A percentile compares a stretch with the other conserved stretches of the same genome.
Conservation (phyloP, 108 stramenopile genomes). For the Skeletonema potamos region DNA sequence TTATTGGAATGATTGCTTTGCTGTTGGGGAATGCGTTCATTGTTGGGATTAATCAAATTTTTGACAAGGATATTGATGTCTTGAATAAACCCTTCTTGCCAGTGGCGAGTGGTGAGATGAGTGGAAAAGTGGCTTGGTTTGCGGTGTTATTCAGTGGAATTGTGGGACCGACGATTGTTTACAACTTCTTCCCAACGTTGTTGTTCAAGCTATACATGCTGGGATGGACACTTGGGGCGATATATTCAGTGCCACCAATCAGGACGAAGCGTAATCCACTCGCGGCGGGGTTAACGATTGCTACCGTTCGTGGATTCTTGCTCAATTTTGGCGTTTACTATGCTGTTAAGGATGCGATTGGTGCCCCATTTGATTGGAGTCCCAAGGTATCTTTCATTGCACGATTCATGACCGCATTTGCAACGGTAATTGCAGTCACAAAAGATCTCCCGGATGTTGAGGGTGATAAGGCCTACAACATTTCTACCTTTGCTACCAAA, state of each 20-base stretch:
- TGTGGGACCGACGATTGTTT: slow-evolving; percentile 75
- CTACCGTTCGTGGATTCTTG: slow-evolving; percentile 93
- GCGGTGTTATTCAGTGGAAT: slow-evolving; percentile 65
- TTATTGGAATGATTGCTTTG: slow-evolving; percentile 87
- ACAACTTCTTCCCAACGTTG: slow-evolving; percentile 75
- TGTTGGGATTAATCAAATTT: slow-evolving; percentile 98
- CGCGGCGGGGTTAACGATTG: slow-evolving; percentile 91
- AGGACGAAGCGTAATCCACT: slow-evolving; percentile 91
- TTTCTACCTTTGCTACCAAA: slow-evolving; percentile 89
- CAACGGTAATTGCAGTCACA: slow-evolving; percentile 92
- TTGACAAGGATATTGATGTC: slow-evolving; percentile 93
- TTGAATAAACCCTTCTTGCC: slow-evolving; percentile 97
- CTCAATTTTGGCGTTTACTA: slow-evolving; percentile 97
- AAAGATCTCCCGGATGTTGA: slow-evolving; percentile 96
- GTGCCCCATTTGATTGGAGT: slow-evolving; percentile 87
- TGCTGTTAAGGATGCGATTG: slow-evolving; percentile 94
- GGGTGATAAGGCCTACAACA: slow-evolving; percentile 90
- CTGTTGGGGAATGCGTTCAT: slow-evolving; percentile 95
- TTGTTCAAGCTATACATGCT: slow-evolving; percentile 89
- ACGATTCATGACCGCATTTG: slow-evolving; percentile 95
- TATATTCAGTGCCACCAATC: slow-evolving; percentile 94
- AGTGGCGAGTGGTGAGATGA: slow-evolving; percentile 94
- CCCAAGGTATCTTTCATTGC: slow-evolving; percentile 93
- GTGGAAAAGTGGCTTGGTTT: slow-evolving; percentile 77
- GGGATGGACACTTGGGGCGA: slow-evolving; percentile 83